These are phyloP conservation scores for Cercospora zeina DNA, from an alignment of 2,329 filamentous ascomycete genomes.

Conservation along the genomic window DNA sequence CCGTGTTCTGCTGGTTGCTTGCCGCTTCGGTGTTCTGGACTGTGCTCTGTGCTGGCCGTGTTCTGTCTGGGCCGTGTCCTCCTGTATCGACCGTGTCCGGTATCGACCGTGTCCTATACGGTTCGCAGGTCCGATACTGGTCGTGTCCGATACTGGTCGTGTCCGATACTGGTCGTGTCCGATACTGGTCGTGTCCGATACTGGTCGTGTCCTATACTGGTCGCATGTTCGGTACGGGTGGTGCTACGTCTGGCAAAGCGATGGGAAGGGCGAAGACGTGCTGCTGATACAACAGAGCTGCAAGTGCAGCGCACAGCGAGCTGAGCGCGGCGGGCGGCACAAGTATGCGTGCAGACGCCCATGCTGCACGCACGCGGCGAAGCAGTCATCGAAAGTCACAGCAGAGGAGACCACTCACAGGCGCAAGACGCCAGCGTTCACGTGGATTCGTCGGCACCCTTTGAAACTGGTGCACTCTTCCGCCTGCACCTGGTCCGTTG, in stretches of 20 bases:
- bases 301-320: background rate
- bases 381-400: background rate
- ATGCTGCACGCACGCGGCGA: slow-evolving; percentile 10
- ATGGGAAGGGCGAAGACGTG: background rate
- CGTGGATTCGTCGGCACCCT: slow-evolving; percentile 12
- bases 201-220: too few relatives aligned
- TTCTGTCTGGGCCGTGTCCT: too few relatives aligned
- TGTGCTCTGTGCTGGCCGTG: too few relatives aligned
- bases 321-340: slow-evolving; percentile 1
- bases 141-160: too few relatives aligned
- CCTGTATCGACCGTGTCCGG: too few relatives aligned
- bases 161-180: too few relatives aligned
- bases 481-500: slow-evolving; percentile 6
- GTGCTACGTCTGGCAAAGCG: background rate
- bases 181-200: too few relatives aligned
- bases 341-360: slow-evolving; percentile 7
- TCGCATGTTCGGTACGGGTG: too few relatives aligned
- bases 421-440: background rate
- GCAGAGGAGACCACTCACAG: slow-evolving; percentile 1
- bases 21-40: background rate
- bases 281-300: background rate
- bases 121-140: too few relatives aligned
- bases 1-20: background rate
- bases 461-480: slow-evolving; percentile 2
- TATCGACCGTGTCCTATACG: too few relatives aligned